phyloP scores from a whole-genome alignment of 768 basidiomycete genomes.

The Collybia mongolica region DNA sequence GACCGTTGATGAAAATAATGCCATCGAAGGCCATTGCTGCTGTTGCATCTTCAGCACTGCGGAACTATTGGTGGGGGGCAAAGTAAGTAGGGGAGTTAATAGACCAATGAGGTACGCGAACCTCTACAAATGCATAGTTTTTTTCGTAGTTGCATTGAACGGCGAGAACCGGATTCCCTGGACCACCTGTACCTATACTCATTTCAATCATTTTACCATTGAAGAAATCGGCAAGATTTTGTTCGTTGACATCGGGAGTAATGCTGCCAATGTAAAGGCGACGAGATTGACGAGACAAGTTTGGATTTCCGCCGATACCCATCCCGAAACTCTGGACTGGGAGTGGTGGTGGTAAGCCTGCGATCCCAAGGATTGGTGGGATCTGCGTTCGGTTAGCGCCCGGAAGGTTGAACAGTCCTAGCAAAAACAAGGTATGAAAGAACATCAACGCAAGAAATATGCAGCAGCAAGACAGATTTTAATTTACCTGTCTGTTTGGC shows the following conservation, averaged over 20 bases:
- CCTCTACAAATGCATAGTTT: conserved; percentile 98
- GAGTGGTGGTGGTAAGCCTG: conserved; percentile 80
- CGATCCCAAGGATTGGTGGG: conserved; percentile 77
- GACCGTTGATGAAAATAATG: conserved; percentile 90
- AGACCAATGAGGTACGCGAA: conserved; percentile 29
- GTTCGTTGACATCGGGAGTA: conserved; percentile 91
- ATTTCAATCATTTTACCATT: conserved; percentile 95
- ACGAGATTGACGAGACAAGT: conserved; percentile 89
- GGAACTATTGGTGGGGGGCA: conserved; percentile 64
- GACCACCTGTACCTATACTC: conserved; percentile 77
- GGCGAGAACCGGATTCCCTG: conserved; percentile 88
- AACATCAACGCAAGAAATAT: too few relatives aligned
- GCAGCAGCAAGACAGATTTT: too few relatives aligned
- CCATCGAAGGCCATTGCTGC: conserved; percentile 98
- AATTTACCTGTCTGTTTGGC: conserved; percentile 96
- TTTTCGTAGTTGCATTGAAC: conserved; percentile 99
- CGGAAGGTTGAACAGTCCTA: conserved; percentile 95
- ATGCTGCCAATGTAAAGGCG: conserved; percentile 97
- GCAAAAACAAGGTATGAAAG: conserved; percentile 5
- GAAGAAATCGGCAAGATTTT: conserved; percentile 91
- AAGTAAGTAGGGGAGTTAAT: background rate
- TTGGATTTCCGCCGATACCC: conserved; percentile 85
- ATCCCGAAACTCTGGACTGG: conserved; percentile 84
- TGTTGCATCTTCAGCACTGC: conserved; percentile 94
- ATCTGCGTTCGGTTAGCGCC: conserved; percentile 90